Base-by-base conservation (phyloP, 2,329 filamentous ascomycete genomes). In the Catunica adiposa region DNA sequence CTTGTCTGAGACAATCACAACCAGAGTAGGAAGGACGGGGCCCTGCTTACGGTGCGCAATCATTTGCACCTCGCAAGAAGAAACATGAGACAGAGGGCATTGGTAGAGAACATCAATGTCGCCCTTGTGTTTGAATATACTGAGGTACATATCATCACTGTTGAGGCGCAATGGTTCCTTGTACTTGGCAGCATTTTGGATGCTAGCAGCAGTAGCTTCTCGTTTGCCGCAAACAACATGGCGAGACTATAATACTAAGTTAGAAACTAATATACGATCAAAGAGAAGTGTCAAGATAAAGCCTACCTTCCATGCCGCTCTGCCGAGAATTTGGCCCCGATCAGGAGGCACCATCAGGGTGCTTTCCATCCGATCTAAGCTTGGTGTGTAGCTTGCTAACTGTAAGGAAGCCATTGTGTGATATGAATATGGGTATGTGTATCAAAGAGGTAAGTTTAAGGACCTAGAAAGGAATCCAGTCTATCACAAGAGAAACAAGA, bases 1-100 rank as follows among this genome's bases (percentile, higher is more conserved):
- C 64, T 79, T 82, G 60, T 83, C 79, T 38, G 73, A 70, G 51
- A 83, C 67, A 60, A 70, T 76, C 38, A 83, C 63, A 48, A 81
- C 69, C 11, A 84, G 71, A 4, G 80, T 83, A 1, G 78, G 78
- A 6, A 79, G 66, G 3, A 75, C 70, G 9, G 77, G 74, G 0
- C 75, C 76, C 62, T 82, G 78, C 62, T 83, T 83, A 53, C 79
- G 76, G 62, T 82, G 76, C 44, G 78, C 71, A 15, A 82, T 61
- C 64, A 74, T 73, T 63, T 81, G 77, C 31, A 82, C 71, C 60
- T 78, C 72, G 61, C 77, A 83, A 56, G 78, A 76, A 55, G 71
- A 71, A 54, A 81, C 71, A 48, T 70, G 72, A 58, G 67, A 69
- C 54, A 78, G 66, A 46, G 74, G 69, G 66, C 77, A 74, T 65